Evolutionary conservation across 179 eudicot species (phyloP), one percentile per base, ranked within the genome.

Genomic region (Corrigiola litoralis): DNA sequence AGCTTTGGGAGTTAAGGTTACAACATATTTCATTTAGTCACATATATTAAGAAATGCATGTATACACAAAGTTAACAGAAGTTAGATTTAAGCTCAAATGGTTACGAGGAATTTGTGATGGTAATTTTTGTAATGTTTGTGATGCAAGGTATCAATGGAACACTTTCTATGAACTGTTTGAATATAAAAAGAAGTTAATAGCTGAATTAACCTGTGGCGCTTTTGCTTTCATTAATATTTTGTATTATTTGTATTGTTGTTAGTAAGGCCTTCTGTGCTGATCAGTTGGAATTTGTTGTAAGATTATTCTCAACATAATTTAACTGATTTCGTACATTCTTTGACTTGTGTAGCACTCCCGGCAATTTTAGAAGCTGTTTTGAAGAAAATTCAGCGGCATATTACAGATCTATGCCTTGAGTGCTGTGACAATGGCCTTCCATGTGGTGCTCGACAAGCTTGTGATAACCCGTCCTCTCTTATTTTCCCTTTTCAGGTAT

Each of bases 401-500:
- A 92, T 92, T 46, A 84, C 89, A 24, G 98, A 92, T 63, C 83
- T 87, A 53, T 92, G 98, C 70, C 96, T 92, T 2, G 73, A 90
- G 48, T 92, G 98, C 83, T 92, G 91, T 75, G 98, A 92, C 80
- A 81, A 68, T 63, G 98, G 98, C 24, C 49, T 90, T 58, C 92
- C 96, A 24, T 92, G 98, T 79, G 84, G 85, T 77, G 97, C 98
- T 79, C 87, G 94, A 51, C 96, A 82, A 68, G 86, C 86, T 55
- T 92, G 98, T 74, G 66, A 83, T 66, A 86, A 92, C 61, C 88
- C 84, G 20, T 82, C 90, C 72, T 84, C 95, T 74, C 91, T 92
- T 60, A 90, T 92, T 65, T 92, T 92, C 45, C 95, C 98, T 74
- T 92, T 92, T 70, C 97, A 90, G 94, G 98, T 85, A 45, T 36